Base-by-base conservation (phyloP, 163 green algal genomes). In the Chlorella variabilis region DNA sequence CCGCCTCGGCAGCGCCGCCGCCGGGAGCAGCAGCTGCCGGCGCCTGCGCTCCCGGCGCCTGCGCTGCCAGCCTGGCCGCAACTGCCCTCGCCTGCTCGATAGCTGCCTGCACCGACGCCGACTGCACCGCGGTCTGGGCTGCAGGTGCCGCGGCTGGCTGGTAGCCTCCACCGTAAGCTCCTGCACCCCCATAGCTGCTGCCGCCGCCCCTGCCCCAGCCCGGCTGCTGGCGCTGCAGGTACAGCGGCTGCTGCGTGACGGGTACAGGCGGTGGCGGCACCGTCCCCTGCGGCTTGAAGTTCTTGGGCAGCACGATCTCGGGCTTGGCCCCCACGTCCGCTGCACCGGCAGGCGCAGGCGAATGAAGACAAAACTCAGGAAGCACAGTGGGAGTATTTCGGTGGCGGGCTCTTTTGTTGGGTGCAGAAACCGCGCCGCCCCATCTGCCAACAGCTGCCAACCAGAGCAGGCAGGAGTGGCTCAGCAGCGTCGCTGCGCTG, bases 221-320 rank as follows among this genome's bases (percentile, higher is more conserved):
- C 21, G 18, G 39, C 58, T 66, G 74, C 68, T 82, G 81, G 25
- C 75, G 83, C 29, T 81, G 80, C 8, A 92, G 83, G 83, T 93
- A 95, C 65, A 94, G 85, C 0, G 92, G 92, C 33, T 84, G 77
- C 56, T 91, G 83, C 4, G 90, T 89, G 36, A 96, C 87, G 0
- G 92, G 90, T 6, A 94, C 85, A 1, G 92, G 91, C 7, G 92
- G 87, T n/a, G 90, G 87, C 27, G 87, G 82, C n/a, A 87, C 29
- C 8, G 67, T 48, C 11, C 71, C 48, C 20, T 31, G 27, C 1
- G 65, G 29, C 11, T 75, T 67, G 33, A 71, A 68, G 66, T 89
- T 80, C 66, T 94, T 94, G 17, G 93, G 89, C n/a, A 90, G 80
- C 5, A 96, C 83, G 34, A 96, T 92, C 11, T 91, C 92, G 6